Base-by-base conservation (phyloP, 2,329 filamentous ascomycete genomes). In the Aureobasidium sp. region DNA sequence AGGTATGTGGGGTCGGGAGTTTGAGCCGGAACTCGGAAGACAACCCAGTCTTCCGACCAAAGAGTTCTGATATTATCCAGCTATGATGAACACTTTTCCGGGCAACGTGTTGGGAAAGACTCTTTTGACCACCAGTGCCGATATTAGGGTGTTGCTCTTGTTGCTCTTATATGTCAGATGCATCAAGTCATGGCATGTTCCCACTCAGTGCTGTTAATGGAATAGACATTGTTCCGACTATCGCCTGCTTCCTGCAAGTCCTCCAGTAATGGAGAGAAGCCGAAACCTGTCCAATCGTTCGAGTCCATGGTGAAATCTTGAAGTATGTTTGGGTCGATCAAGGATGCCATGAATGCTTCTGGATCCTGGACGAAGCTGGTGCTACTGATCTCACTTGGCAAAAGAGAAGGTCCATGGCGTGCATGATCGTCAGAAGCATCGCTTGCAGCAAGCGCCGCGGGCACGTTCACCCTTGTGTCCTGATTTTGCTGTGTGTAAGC, bases 271-370 rank as follows among this genome's bases (percentile, higher is more conserved):
- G 27, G 27, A 7, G 42, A 12, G 49, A 60, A 60, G 8, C 49
- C 58, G 15, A 60, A 47, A 17, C 31, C 35, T 5, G 47, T 8
- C 33, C 45, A 50, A 24, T 60, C 44, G 11, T 42, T 52, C 9
- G 27, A 29, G 14, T 50, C 45, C 14, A 47, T 48, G 9, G 58
- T 60, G 17, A 60, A 60, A 24, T 60, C 58, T 9, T 60, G 58
- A n/a, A 60, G 45, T 12, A 60, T 27, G 11, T 29, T 60, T 7
- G 58, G 58, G 27, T 60, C 58, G 12, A 60, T 42, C 35, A 60
- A 29, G 27, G 58, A 60, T 44, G 58, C 58, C 44, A 60, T 37
- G 11, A 60, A 44, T 19, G 45, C 33, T 29, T 48, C 58, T n/a
- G 58, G 44, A 44, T 60, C 19, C 29, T 60, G 58, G n/a, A 4